A percentile compares a stretch with the other conserved stretches of the same genome.
phyloP scores from a whole-genome alignment of 805 yeast species.

The Candida tallmaniae region DNA sequence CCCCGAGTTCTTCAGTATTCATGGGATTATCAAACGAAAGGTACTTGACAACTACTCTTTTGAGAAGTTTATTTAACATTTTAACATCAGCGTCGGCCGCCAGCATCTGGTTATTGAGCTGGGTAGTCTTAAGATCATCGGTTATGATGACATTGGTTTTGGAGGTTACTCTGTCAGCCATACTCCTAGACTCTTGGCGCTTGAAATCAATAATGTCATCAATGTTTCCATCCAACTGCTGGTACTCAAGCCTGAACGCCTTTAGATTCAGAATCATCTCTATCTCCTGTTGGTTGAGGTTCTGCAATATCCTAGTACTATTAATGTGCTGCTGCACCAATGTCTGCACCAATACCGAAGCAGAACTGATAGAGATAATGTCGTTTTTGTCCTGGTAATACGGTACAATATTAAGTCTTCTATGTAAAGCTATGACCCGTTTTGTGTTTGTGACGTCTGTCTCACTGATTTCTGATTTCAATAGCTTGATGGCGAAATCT shows the following conservation, averaged over 20 bases:
- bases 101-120: background rate
- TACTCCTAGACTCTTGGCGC: background rate
- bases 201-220: slow-evolving; percentile 3
- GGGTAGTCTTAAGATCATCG: background rate
- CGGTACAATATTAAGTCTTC: slow-evolving; percentile 13
- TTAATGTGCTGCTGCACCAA: slow-evolving; percentile 4
- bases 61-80: slow-evolving; percentile 2
- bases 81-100: background rate
- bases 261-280: slow-evolving; percentile 1
- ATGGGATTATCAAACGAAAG: slow-evolving; percentile 5
- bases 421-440: slow-evolving; percentile 4
- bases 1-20: slow-evolving; percentile 2
- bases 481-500: slow-evolving; percentile 3
- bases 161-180: background rate
- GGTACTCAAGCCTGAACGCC: slow-evolving; percentile 1
- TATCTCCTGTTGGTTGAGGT: slow-evolving; percentile 2
- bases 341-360: slow-evolving; percentile 7
- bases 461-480: slow-evolving; percentile 2
- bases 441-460: background rate
- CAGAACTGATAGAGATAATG: slow-evolving; percentile 22
- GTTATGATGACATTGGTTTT: background rate
- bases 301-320: slow-evolving; percentile 1
- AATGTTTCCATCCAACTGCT: slow-evolving; percentile 1
- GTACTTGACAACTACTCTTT: slow-evolving; percentile 5
- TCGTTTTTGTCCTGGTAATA: slow-evolving; percentile 26